These are phyloP conservation scores for Prosopis cineraria DNA, from an alignment of 306 rosid genomes.

Conservation along the genomic window DNA sequence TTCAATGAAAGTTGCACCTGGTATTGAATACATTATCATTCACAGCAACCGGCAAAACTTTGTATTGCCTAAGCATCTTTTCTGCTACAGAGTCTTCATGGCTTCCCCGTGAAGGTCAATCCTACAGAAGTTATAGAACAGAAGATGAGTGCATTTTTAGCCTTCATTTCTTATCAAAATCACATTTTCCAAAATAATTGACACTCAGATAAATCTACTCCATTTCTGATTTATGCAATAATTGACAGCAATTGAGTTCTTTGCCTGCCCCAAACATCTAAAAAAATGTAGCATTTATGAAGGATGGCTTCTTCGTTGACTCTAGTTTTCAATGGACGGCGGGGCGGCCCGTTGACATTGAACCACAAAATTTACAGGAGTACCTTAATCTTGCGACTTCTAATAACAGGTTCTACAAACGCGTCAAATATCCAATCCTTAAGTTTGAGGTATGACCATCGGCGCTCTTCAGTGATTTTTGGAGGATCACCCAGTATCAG, in stretches of 20 bases:
- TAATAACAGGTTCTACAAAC: constrained; percentile 13
- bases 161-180: constrained; percentile 3
- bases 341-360: constrained; percentile 5
- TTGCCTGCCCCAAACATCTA: constrained; percentile 6
- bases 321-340: not conserved
- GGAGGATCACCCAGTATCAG: constrained; percentile 21
- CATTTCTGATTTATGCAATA: constrained; percentile 9
- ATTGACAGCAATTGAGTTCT: constrained; percentile 9
- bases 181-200: not conserved
- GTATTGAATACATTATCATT: constrained; percentile 50
- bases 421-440: not conserved
- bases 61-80: constrained; percentile 37
- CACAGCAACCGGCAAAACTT: constrained; percentile 35
- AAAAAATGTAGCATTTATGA: not conserved
- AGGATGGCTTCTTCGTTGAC: constrained; percentile 12
- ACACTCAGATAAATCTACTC: constrained; percentile 20
- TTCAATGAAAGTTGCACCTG: constrained; percentile 40
- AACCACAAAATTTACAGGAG: constrained; percentile 22
- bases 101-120: constrained; percentile 30
- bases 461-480: constrained; percentile 2
- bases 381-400: not conserved
- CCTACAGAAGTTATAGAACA: constrained; percentile 29
- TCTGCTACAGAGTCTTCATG: constrained; percentile 43
- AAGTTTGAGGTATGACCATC: constrained; percentile 1
- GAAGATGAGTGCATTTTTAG: not conserved